Base-by-base conservation (phyloP, 2,329 filamentous ascomycete genomes). In the Pezicula radicicola region DNA sequence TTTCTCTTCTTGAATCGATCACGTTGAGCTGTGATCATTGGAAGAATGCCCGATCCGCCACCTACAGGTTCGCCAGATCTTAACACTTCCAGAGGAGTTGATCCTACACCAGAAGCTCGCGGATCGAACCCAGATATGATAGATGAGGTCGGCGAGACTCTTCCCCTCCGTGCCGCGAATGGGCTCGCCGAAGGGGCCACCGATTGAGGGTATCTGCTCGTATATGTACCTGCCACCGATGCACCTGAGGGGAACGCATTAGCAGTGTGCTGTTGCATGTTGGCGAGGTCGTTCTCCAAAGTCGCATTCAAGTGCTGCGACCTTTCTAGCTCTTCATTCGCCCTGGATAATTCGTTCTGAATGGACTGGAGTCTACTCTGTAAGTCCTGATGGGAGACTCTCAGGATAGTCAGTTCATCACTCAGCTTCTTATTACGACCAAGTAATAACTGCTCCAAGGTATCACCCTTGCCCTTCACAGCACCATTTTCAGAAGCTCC, bases 1-100 rank as follows among this genome's bases (percentile, higher is more conserved):
- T 96, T 97, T 66, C 92, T 90, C 76, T 96, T 91, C 78, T 97
- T 97, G 81, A 97, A 99, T 48, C 94, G 90, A 72, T 99, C 94
- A 55, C 94, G 87, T 72, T 99, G 95, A 2, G 95, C 94, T 33
- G 94, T 96, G 48, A 99, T 89, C 95, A 99, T 99, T 33, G 94
- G 95, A 21, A 99, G 76, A 58, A 99, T 97, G 12, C 92, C 91
- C 0, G 89, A 89, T 2, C 90, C 89, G 49, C 89, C 79, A 30
- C 88, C 88, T 50, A 87, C 79, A 8, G 85, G 77, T 44, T 91
- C 88, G 2, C 78, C 79, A 30, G 65, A 64, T 55, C 83, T 78
- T 21, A 87, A 72, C 6, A 80, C 73, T 37, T 85, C 82, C 59
- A 86, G 73, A 13, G 75, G 76, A 36, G 72, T 66, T 6, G 58